Percentiles rank a stretch among this genome's conserved stretches.
Evolutionary conservation across 176 grass and related monocot genomes (phyloP).

Genomic region (Raddia distichophylla): DNA sequence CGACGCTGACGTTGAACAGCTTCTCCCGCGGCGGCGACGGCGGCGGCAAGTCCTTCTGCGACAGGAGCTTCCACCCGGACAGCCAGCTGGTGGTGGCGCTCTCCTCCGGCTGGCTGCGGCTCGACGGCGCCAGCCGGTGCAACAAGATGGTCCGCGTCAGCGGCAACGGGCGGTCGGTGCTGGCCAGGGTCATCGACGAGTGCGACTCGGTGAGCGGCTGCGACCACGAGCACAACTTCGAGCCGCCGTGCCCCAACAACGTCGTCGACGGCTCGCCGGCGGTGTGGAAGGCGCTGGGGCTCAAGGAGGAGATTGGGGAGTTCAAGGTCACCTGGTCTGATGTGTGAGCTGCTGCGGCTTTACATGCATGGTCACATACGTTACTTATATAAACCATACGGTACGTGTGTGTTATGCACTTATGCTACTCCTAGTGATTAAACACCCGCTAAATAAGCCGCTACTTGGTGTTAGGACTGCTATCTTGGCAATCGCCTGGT

Average conservation of each 20-base stretch:
- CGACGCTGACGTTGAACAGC: slow-evolving; percentile 57
- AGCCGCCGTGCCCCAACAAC: slow-evolving; percentile 55
- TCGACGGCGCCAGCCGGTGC: slow-evolving; percentile 46
- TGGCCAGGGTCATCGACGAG: slow-evolving; percentile 67
- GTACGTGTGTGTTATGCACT: no score
- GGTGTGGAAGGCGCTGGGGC: slow-evolving; percentile 58
- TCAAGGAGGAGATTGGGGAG: slow-evolving; percentile 30
- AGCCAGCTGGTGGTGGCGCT: slow-evolving; percentile 47
- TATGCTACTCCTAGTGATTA: not conserved
- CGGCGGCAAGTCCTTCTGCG: slow-evolving; percentile 45
- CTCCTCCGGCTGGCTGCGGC: slow-evolving; percentile 57
- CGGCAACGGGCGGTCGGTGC: slow-evolving; percentile 40
- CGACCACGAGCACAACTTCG: slow-evolving; percentile 46
- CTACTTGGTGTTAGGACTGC: not conserved
- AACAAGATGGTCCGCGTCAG: slow-evolving; percentile 39
- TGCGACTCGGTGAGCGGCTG: slow-evolving; percentile 57
- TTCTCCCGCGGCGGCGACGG: slow-evolving; percentile 49
- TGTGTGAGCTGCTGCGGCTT: slow-evolving; percentile 20
- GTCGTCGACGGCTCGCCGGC: slow-evolving; percentile 55
- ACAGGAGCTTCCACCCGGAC: slow-evolving; percentile 48
- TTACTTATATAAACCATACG: no score
- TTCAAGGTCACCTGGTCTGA: slow-evolving; percentile 60
- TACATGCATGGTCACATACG: no score
- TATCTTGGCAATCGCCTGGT: no score
- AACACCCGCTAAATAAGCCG: slow-evolving; percentile 32